Conservation (phyloP, 2,329 filamentous ascomycete genomes). For the Phaeosphaeriaceae sp. region DNA sequence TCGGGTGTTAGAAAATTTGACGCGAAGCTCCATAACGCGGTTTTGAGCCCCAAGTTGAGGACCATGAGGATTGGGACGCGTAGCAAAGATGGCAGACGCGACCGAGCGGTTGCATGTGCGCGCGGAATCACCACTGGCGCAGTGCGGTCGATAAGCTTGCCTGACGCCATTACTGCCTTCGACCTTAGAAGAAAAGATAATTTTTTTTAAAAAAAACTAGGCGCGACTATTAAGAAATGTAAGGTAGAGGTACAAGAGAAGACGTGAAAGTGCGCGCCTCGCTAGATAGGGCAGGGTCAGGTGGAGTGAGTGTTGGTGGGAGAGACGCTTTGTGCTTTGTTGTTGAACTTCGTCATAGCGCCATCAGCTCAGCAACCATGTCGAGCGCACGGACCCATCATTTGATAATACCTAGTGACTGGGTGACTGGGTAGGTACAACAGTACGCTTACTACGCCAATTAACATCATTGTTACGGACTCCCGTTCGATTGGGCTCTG, state of each 20-base stretch:
- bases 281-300: neutral
- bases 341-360: slow-evolving; percentile 4
- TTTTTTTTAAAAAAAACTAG: slow-evolving; percentile 1
- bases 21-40: slow-evolving; percentile 67
- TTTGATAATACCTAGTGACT: too few relatives aligned
- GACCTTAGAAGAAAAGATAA: neutral
- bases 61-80: slow-evolving; percentile 55
- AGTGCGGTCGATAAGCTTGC: slow-evolving; percentile 34
- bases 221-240: neutral
- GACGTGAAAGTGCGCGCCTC: slow-evolving; percentile 25
- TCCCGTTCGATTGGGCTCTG: too few relatives aligned
- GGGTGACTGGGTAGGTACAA: too few relatives aligned
- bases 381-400: too few relatives aligned
- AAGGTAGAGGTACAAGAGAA: slow-evolving; percentile 7
- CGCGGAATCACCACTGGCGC: slow-evolving; percentile 33
- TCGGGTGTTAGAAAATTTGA: slow-evolving; percentile 68
- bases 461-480: too few relatives aligned
- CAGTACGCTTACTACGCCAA: too few relatives aligned
- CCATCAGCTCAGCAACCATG: too few relatives aligned
- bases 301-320: slow-evolving; percentile 7
- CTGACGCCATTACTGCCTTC: slow-evolving; percentile 30
- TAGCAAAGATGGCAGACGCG: slow-evolving; percentile 44
- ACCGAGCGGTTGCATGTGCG: slow-evolving; percentile 30
- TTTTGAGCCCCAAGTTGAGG: slow-evolving; percentile 66
- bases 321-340: slow-evolving; percentile 4